A percentile compares a stretch with the other conserved stretches of the same genome.
Evolutionary conservation across 306 rosid genomes (phyloP).

Genomic region (Prunus campanulata): DNA sequence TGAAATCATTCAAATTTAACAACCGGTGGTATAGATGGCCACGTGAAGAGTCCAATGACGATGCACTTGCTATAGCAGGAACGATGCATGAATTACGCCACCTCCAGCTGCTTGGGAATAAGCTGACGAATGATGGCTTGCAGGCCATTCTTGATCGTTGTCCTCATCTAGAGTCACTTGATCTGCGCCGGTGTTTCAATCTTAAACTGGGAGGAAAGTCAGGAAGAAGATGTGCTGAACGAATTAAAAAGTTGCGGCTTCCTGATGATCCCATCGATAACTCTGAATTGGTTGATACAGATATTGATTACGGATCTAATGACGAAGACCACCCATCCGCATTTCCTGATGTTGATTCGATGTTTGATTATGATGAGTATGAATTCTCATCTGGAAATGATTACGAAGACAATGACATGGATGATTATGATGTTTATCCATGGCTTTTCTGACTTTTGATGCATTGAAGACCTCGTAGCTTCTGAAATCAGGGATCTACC

Average conservation of each 20-base stretch:
- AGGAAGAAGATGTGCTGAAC: slow-evolving; percentile 36
- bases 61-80: slow-evolving; percentile 49
- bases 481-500: background rate
- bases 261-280: slow-evolving; percentile 38
- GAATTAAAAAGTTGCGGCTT: slow-evolving; percentile 32
- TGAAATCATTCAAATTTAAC: slow-evolving; percentile 44
- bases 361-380: slow-evolving; percentile 33
- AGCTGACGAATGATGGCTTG: slow-evolving; percentile 48
- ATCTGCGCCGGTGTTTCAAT: slow-evolving; percentile 48
- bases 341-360: slow-evolving; percentile 29
- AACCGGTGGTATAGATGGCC: background rate
- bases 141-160: slow-evolving; percentile 53
- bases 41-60: slow-evolving; percentile 19
- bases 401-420: background rate
- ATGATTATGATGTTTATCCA: background rate
- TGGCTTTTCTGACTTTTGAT: background rate
- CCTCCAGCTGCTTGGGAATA: slow-evolving; percentile 54
- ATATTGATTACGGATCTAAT: background rate
- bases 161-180: slow-evolving; percentile 58
- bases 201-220: slow-evolving; percentile 31
- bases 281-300: slow-evolving; percentile 19
- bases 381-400: slow-evolving; percentile 24
- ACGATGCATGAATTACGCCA: slow-evolving; percentile 45
- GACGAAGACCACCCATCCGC: slow-evolving; percentile 41
- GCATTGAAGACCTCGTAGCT: background rate